phyloP scores from a whole-genome alignment of 192 early-diverging fungal genomes.

The Globomyces pollinis-pini region DNA sequence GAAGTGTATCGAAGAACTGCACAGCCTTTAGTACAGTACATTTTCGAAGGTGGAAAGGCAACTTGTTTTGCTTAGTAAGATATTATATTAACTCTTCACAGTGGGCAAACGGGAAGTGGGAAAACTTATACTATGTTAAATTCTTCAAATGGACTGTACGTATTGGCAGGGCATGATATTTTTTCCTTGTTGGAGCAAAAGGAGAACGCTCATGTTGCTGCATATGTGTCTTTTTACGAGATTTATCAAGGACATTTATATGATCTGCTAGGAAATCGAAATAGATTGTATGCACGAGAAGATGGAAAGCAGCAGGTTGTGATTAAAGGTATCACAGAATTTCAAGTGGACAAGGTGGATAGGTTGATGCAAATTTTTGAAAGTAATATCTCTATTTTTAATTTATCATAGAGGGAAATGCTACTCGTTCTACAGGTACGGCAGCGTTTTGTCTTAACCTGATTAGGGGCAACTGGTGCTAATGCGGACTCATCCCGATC shows the following conservation, averaged over 20 bases:
- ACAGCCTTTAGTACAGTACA: slow-evolving; percentile 85
- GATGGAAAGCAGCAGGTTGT: slow-evolving; percentile 92
- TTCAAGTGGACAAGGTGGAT: slow-evolving; percentile 76
- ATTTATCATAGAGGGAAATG: too few relatives aligned
- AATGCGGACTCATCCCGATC: slow-evolving; percentile 94
- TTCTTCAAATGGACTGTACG: slow-evolving; percentile 78
- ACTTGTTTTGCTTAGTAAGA: slow-evolving; percentile 98
- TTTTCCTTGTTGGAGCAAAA: slow-evolving; percentile 66
- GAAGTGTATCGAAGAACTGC: slow-evolving; percentile 88
- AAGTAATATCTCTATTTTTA: too few relatives aligned
- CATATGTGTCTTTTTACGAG: slow-evolving; percentile 89
- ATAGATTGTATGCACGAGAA: slow-evolving; percentile 89
- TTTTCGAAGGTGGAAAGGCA: slow-evolving; percentile 91
- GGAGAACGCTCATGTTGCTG: slow-evolving; percentile 65
- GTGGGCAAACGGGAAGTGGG: slow-evolving; percentile 86
- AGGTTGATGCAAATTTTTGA: slow-evolving; percentile 90
- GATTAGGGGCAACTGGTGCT: slow-evolving; percentile 78
- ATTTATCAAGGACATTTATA: slow-evolving; percentile 96
- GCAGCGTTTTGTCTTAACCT: neutral
- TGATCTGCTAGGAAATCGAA: slow-evolving; percentile 85
- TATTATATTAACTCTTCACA: slow-evolving; percentile 13
- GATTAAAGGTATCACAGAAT: slow-evolving; percentile 83
- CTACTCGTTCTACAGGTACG: slow-evolving; percentile 81
- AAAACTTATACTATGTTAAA: slow-evolving; percentile 98
- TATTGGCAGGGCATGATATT: slow-evolving; percentile 86